Base-by-base conservation (phyloP, 345 rosid genomes). In the Laguncularia racemosa region DNA sequence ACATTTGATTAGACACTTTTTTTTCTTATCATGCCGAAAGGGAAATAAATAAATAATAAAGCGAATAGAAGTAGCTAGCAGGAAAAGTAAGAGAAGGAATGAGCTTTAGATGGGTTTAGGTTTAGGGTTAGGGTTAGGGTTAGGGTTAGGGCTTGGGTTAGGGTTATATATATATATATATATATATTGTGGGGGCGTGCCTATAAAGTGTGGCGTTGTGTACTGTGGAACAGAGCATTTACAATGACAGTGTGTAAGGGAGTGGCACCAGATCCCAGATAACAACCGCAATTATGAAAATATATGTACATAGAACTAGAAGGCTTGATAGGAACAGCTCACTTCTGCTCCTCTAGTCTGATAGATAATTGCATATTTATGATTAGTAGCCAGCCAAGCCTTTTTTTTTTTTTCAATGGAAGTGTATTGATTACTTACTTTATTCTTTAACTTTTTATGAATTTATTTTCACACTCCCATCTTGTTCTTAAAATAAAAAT, bases 191-290 rank as follows among this genome's bases (percentile, higher is more conserved):
- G 40, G 40, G 40, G 40, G 40, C 19, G 26, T 20, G 21, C 23
- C 21, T 49, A 62, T 44, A 53, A 57, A 53, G 56, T 15, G 56
- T 16, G 26, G n/a, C 45, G 50, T 38, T 49, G 64, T 52, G 38
- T 58, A 18, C 56, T 50, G 61, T 56, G 58, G 14, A 65, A 46
- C 59, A 45, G 53, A 64, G 71, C 70, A 74, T 57, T 66, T 38
- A 62, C 66, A 65, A 57, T 54, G 76, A 60, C 73, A 60, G 66
- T 60, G 60, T 55, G 40, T 33, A 33, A 56, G 59, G 61, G 56
- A 46, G 58, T 13, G 69, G 78, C 76, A 61, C 74, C 76, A 50
- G 82, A 78, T 78, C 82, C 82, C 72, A 71, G 45, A 69, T 73
- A 73, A 61, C 64, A 64, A 53, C 67, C 65, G 46, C 56, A 67